Evolutionary conservation across 2,329 filamentous ascomycete genomes (phyloP).

Genomic region (Saccharata proteae): DNA sequence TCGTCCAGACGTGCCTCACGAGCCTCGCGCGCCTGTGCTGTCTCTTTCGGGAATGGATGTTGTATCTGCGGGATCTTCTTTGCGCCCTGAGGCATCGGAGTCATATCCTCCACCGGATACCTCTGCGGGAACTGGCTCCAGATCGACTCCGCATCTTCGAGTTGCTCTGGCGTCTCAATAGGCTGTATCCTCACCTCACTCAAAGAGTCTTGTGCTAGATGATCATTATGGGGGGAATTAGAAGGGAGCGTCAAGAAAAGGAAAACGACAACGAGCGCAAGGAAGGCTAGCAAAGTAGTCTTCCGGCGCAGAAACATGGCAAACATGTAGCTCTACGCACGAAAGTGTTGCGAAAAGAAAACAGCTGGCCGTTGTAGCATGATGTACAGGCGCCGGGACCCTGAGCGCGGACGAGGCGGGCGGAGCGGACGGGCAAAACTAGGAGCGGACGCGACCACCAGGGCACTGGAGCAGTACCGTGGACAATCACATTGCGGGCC

Average conservation of each 20-base stretch:
- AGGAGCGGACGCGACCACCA: too few relatives aligned
- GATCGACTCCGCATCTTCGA: conserved; percentile 12
- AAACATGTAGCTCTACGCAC: too few relatives aligned
- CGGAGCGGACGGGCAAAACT: too few relatives aligned
- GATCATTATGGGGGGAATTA: conserved; percentile 15
- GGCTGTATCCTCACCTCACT: conserved; percentile 1
- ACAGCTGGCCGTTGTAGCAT: too few relatives aligned
- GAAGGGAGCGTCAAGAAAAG: conserved; percentile 18
- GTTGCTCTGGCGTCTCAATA: conserved; percentile 13
- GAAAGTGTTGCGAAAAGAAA: too few relatives aligned
- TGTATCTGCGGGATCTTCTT: conserved; percentile 23
- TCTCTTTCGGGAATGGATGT: conserved; percentile 15
- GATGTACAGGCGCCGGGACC: too few relatives aligned
- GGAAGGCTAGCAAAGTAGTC: neutral
- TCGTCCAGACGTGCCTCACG: conserved; percentile 16
- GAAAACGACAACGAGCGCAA: conserved; percentile 15
- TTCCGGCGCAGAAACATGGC: too few relatives aligned
- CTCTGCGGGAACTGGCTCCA: conserved; percentile 20
- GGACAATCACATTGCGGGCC: too few relatives aligned
- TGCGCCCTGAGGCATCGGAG: conserved; percentile 17
- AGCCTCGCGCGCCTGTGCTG: conserved; percentile 11
- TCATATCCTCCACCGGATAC: conserved; percentile 17
- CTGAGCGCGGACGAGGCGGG: too few relatives aligned
- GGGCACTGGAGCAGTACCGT: too few relatives aligned
- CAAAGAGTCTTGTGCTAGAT: conserved; percentile 7